phyloP scores from a whole-genome alignment of 1,284 basidiomycete species.

The Tilletia setariae region DNA sequence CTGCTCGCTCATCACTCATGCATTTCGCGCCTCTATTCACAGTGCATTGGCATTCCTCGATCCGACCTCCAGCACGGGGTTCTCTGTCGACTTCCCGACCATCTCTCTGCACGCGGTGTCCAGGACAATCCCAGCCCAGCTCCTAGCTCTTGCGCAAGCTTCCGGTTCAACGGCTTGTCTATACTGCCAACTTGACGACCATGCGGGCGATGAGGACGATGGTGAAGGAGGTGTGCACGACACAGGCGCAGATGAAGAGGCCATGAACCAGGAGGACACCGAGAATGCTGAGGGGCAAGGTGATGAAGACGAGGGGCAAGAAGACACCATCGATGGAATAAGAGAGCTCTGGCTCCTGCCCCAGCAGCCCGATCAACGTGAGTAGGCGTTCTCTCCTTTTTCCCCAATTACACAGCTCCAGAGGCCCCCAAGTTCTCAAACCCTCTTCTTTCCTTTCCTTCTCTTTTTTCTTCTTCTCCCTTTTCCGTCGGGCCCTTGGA shows the following conservation, averaged over 20 bases:
- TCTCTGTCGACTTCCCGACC: conserved; percentile 38
- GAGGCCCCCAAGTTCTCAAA: too few species aligned
- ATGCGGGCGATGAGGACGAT: conserved; percentile 33
- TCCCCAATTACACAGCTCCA: neutral
- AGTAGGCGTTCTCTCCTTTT: neutral
- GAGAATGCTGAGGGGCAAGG: neutral
- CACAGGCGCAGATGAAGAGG: conserved; percentile 12
- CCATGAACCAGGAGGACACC: conserved; percentile 21
- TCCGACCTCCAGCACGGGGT: conserved; percentile 26
- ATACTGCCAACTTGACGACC: conserved; percentile 50
- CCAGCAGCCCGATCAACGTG: neutral
- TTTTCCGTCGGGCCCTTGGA: conserved; percentile 21
- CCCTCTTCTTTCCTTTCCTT: neutral
- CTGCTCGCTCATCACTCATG: neutral
- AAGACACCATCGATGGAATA: neutral
- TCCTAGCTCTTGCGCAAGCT: conserved; percentile 15
- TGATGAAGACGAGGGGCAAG: neutral
- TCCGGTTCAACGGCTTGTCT: conserved; percentile 28
- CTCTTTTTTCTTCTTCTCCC: conserved; percentile 44
- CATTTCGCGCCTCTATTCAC: neutral
- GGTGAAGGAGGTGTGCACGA: conserved; percentile 20
- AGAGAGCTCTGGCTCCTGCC: conserved; percentile 12
- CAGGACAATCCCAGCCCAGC: conserved; percentile 34
- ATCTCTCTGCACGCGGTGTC: conserved; percentile 50
- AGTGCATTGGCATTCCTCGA: conserved; percentile 3